Conservation (phyloP, 345 rosid species). For the Syzygium aqueum region DNA sequence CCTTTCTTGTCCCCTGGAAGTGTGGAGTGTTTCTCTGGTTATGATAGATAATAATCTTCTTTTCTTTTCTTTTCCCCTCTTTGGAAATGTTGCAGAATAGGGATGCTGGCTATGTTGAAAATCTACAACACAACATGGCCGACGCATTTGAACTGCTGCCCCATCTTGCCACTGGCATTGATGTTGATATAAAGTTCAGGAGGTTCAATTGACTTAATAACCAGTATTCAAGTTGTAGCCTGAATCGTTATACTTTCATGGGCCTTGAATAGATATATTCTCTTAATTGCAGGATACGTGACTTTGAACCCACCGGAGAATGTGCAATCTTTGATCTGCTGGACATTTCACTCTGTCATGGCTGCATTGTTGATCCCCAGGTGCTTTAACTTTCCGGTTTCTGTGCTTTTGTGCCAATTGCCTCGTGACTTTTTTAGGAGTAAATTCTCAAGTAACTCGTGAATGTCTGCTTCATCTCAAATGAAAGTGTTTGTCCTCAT, state of each 20-base stretch:
- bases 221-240: neutral
- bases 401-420: neutral
- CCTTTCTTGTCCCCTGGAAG: neutral
- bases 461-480: neutral
- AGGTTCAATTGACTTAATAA: constrained; percentile 31
- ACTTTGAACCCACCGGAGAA: constrained; percentile 82
- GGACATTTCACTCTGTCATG: constrained; percentile 90
- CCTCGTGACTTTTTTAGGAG: neutral
- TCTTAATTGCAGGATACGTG: constrained; percentile 62
- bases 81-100: constrained; percentile 35
- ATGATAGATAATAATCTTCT: neutral
- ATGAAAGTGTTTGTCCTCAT: neutral
- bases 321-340: constrained; percentile 87
- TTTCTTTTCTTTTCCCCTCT: neutral
- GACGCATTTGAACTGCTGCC: constrained; percentile 86
- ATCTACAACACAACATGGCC: constrained; percentile 71
- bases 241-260: neutral
- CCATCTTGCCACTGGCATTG: constrained; percentile 79
- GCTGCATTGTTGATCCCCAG: constrained; percentile 93
- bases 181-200: constrained; percentile 79
- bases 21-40: neutral
- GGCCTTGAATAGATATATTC: neutral
- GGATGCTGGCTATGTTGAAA: constrained; percentile 71
- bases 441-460: neutral
- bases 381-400: constrained; percentile 17